These are phyloP conservation scores for Colletotrichum orbiculare DNA, from an alignment of 2,329 filamentous ascomycete species.

Conservation along the genomic window DNA sequence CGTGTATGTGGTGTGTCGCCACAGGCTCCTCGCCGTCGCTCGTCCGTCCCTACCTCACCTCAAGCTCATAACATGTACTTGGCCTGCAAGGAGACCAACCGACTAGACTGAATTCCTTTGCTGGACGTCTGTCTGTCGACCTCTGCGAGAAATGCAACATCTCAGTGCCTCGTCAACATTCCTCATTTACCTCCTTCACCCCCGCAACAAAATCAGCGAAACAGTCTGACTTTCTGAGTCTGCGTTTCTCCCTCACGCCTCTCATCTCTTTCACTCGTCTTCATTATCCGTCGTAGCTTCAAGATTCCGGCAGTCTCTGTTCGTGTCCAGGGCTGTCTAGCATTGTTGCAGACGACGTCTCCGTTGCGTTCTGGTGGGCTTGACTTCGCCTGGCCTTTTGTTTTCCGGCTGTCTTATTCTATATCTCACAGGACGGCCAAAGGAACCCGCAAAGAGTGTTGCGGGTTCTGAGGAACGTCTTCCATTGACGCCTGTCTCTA, in stretches of 20 bases:
- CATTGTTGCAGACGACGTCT: slow-evolving; percentile 11
- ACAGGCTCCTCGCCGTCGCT: slow-evolving; percentile 28
- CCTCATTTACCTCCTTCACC: slow-evolving; percentile 37
- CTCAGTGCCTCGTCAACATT: slow-evolving; percentile 32
- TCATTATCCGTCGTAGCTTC: slow-evolving; percentile 18
- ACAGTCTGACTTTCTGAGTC: slow-evolving; percentile 39
- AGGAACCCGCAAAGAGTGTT: slow-evolving; percentile 22
- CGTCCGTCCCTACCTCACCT: slow-evolving; percentile 9
- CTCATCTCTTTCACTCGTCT: slow-evolving; percentile 29
- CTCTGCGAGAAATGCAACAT: slow-evolving; percentile 37
- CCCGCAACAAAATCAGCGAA: slow-evolving; percentile 40
- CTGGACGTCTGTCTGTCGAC: slow-evolving; percentile 23
- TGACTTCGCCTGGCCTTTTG: slow-evolving; percentile 10
- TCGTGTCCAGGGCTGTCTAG: slow-evolving; percentile 16
- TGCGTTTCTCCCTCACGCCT: slow-evolving; percentile 34
- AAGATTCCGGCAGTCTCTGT: not conserved
- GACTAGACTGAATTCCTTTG: not conserved
- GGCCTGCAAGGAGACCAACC: slow-evolving; percentile 32
- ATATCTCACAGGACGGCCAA: not conserved
- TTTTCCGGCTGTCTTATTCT: not conserved
- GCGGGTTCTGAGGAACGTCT: slow-evolving; percentile 24
- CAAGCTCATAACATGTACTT: slow-evolving; percentile 26
- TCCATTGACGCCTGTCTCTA: slow-evolving; percentile 33
- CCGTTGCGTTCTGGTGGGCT: slow-evolving; percentile 15
- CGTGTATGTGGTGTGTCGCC: slow-evolving; percentile 16